Conservation (phyloP, 2,329 filamentous ascomycete genomes). For the Xylariales sp. region DNA sequence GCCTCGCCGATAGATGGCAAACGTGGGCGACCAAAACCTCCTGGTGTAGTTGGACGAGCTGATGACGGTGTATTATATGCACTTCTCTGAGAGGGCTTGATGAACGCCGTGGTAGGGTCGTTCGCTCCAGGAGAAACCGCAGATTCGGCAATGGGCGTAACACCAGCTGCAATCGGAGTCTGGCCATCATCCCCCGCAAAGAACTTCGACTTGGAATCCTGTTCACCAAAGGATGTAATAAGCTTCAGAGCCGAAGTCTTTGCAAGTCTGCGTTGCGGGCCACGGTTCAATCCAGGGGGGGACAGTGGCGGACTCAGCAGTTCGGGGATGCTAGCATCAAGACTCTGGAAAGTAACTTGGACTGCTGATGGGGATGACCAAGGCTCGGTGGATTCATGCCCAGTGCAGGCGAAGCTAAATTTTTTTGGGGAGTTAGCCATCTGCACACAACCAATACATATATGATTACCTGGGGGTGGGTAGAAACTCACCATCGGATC, state of each 20-base stretch:
- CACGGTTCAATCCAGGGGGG: slow-evolving; percentile 59
- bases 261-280: slow-evolving; percentile 59
- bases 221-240: slow-evolving; percentile 80
- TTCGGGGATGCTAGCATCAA: slow-evolving; percentile 53
- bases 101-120: slow-evolving; percentile 62
- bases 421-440: too few relatives aligned
- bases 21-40: slow-evolving; percentile 58
- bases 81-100: slow-evolving; percentile 63
- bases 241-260: slow-evolving; percentile 85
- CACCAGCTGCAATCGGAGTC: slow-evolving; percentile 77
- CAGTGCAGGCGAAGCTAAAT: slow-evolving; percentile 85
- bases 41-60: slow-evolving; percentile 57
- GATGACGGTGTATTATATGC: slow-evolving; percentile 67
- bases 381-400: slow-evolving; percentile 75
- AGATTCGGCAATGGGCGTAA: slow-evolving; percentile 83
- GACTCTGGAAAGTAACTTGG: slow-evolving; percentile 52
- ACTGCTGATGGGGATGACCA: slow-evolving; percentile 82
- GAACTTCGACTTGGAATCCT: slow-evolving; percentile 59
- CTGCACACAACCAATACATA: slow-evolving; percentile 9
- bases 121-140: slow-evolving; percentile 67
- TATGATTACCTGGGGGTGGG: background rate
- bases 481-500: slow-evolving; percentile 62
- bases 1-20: slow-evolving; percentile 75
- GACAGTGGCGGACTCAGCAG: slow-evolving; percentile 69
- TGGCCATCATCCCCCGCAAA: slow-evolving; percentile 53